A percentile compares a stretch with the other conserved stretches of the same genome.
Conservation (phyloP, 2,329 filamentous ascomycete genomes). For the Knufia petricola region DNA sequence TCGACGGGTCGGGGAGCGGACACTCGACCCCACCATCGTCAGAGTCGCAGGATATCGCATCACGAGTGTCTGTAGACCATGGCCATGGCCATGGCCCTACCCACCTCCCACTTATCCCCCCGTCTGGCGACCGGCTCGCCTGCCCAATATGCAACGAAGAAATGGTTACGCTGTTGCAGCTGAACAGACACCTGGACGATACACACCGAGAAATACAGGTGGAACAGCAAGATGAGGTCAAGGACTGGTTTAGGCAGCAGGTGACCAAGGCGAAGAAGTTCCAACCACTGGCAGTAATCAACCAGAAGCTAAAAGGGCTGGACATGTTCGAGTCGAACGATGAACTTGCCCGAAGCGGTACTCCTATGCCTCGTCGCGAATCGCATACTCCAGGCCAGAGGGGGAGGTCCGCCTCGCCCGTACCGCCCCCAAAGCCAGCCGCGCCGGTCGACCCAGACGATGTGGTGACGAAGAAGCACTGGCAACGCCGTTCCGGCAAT, state of each 20-base stretch:
- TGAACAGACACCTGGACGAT: slow-evolving; percentile 86
- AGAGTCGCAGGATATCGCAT: slow-evolving; percentile 66
- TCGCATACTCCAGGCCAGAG: slow-evolving; percentile 26
- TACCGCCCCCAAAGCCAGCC: slow-evolving; percentile 26
- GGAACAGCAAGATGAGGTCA: slow-evolving; percentile 84
- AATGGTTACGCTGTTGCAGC: slow-evolving; percentile 91
- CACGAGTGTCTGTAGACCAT: slow-evolving; percentile 65
- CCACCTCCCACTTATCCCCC: slow-evolving; percentile 40
- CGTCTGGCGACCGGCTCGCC: slow-evolving; percentile 59
- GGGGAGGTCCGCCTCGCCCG: slow-evolving; percentile 20
- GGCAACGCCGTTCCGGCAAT: slow-evolving; percentile 66
- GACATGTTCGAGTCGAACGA: slow-evolving; percentile 94
- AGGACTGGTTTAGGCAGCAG: slow-evolving; percentile 93
- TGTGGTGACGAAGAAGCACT: slow-evolving; percentile 76
- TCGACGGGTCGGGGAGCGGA: slow-evolving; percentile 44
- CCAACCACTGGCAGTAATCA: slow-evolving; percentile 80
- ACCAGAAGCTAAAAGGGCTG: slow-evolving; percentile 84
- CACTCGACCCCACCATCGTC: slow-evolving; percentile 63
- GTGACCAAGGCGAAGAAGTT: slow-evolving; percentile 89
- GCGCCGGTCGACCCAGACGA: slow-evolving; percentile 68
- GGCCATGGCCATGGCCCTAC: slow-evolving; percentile 48
- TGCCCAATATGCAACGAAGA: slow-evolving; percentile 98
- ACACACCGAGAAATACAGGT: slow-evolving; percentile 81
- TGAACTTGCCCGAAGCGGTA: slow-evolving; percentile 39
- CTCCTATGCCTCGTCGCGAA: slow-evolving; percentile 16